Evolutionary conservation across 2,329 filamentous ascomycete species (phyloP), one percentile per base, ranked within the genome.

Genomic region (Lasiodiplodia hormozganensis): DNA sequence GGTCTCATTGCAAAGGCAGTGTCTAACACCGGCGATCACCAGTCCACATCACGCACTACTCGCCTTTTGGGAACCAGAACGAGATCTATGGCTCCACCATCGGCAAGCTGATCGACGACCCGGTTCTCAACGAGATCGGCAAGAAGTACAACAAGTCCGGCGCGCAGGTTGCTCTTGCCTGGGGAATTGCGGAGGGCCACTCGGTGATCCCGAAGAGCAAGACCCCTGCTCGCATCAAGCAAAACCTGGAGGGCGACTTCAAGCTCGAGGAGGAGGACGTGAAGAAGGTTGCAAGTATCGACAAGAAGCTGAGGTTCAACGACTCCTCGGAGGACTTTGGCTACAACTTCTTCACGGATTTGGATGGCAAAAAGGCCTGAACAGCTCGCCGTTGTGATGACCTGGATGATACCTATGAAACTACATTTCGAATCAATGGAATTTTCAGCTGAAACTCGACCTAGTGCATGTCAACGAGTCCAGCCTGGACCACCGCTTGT

Each of bases 151-250:
- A 83, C 78, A 93, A 91, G 85, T 89, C 89, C 7, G 85, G 92
- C 7, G 91, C 92, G n/a, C 93, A 97, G 86, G 86, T 97, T 28
- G 86, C 97, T 70, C 85, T 97, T 73, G 88, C 93, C 74, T 97
- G 94, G 94, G 89, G 92, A 21, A 96, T 93, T n/a, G 93, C 96
- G 85, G 86, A 72, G 62, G 89, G 89, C 40, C 84, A 96, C 68
- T 91, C 92, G 56, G 91, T 96, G 73, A 96, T 96, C 74, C 92
- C 92, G 73, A 95, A 95, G 87, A 76, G 75, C 65, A 77, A 74
- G 68, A 73, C 74, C 14, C 72, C 72, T 47, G 68, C 73, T 49
- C 72, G 76, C 25, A 69, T 78, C 62, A 64, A 70, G 51, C 70
- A 77, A 71, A 79, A 79, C 70, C 66, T 78, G 69, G 73, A 77